phyloP scores from a whole-genome alignment of 768 basidiomycete genomes.

The Sistotremastrum suecicum region DNA sequence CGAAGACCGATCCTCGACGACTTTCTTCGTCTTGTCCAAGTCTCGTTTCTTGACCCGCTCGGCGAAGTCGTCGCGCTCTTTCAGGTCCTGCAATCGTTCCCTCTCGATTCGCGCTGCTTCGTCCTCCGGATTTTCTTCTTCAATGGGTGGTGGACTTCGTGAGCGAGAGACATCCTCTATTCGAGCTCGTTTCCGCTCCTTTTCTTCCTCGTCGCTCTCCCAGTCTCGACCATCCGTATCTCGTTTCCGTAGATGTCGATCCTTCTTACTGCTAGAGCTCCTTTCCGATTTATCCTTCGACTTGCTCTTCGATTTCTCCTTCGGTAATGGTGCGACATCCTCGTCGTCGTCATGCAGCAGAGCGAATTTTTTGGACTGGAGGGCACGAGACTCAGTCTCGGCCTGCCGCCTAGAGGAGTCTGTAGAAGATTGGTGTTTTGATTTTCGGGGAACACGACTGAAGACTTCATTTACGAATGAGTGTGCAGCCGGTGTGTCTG shows the following conservation, averaged over 20 bases:
- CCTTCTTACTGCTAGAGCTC: conserved; percentile 16
- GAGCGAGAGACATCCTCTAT: conserved; percentile 17
- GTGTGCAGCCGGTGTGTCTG: conserved; percentile 68
- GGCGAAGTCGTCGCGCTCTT: conserved; percentile 88
- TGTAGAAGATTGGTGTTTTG: conserved; percentile 44
- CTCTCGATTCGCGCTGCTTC: conserved; percentile 55
- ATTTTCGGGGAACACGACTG: conserved; percentile 61
- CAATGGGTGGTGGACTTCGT: not conserved
- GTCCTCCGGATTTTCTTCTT: conserved; percentile 46
- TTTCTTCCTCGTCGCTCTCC: conserved; percentile 86
- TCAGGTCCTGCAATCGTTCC: conserved; percentile 63
- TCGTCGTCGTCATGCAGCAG: conserved; percentile 75
- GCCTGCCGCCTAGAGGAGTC: conserved; percentile 44
- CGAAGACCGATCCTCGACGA: conserved; percentile 86
- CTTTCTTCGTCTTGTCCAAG: conserved; percentile 71
- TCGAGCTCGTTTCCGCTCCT: conserved; percentile 40
- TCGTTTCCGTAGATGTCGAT: conserved; percentile 61
- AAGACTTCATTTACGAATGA: conserved; percentile 69
- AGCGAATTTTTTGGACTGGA: conserved; percentile 61
- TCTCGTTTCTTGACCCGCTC: conserved; percentile 77
- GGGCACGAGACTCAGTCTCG: conserved; percentile 59
- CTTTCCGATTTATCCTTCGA: conserved; percentile 16
- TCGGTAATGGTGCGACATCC: conserved; percentile 22
- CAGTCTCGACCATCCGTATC: conserved; percentile 74
- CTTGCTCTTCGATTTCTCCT: conserved; percentile 30